These are phyloP conservation scores for Trichopus zeylanicus DNA, from an alignment of 116 monocot species.

Conservation along the genomic window DNA sequence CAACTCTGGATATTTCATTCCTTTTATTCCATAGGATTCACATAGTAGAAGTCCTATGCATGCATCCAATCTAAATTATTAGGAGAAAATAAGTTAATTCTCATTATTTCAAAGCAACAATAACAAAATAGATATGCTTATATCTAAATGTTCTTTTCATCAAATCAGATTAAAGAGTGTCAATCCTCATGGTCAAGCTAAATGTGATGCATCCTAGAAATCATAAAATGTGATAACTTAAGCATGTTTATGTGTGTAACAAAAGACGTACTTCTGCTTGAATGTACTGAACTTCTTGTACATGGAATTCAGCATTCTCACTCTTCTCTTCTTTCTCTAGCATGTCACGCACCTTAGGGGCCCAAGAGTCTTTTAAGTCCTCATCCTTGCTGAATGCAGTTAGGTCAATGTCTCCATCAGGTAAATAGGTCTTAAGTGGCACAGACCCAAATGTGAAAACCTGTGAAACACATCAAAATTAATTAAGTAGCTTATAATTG, in stretches of 20 bases:
- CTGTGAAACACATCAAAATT: conserved; percentile 25
- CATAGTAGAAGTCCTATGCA: too few relatives aligned
- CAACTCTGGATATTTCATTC: too few relatives aligned
- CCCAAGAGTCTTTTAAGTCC: conserved; percentile 68
- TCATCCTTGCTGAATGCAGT: conserved; percentile 54
- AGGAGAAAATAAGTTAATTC: too few relatives aligned
- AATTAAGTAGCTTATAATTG: background rate
- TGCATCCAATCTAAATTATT: too few relatives aligned
- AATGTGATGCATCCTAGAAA: too few relatives aligned
- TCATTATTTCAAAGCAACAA: too few relatives aligned
- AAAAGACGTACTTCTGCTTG: conserved; percentile 70
- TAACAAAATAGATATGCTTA: too few relatives aligned
- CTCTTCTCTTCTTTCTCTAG: conserved; percentile 78
- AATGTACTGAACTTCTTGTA: conserved; percentile 92
- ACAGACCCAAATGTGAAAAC: conserved; percentile 96
- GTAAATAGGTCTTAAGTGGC: conserved; percentile 91
- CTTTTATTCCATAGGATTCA: too few relatives aligned
- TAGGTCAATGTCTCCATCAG: conserved; percentile 93
- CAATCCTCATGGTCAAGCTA: conserved; percentile 76
- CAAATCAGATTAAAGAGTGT: too few relatives aligned
- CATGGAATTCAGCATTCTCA: conserved; percentile 78
- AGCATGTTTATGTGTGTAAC: too few relatives aligned
- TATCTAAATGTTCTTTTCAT: too few relatives aligned
- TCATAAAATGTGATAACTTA: too few relatives aligned
- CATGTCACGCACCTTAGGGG: conserved; percentile 53